phyloP scores from a whole-genome alignment of 108 stramenopile genomes.

The Nitzschia sp. region DNA sequence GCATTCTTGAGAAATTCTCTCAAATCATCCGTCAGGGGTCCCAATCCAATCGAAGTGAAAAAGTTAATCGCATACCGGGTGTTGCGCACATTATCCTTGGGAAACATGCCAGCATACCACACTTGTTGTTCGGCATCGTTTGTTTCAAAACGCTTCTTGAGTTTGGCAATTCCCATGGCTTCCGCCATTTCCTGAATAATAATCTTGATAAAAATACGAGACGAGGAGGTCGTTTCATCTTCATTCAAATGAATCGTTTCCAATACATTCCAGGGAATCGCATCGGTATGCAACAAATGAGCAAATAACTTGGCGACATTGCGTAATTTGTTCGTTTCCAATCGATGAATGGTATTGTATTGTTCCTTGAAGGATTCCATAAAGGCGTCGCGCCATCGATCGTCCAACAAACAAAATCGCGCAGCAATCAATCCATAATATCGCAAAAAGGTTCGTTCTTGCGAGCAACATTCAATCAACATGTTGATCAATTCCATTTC shows the following conservation, averaged over 20 bases:
- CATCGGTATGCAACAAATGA: constrained; percentile 96
- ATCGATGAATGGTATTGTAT: constrained; percentile 93
- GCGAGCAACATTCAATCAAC: constrained; percentile 98
- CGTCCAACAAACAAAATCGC: constrained; percentile 91
- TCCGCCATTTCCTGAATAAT: constrained; percentile 96
- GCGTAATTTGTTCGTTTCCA: constrained; percentile 98
- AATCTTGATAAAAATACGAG: constrained; percentile 98
- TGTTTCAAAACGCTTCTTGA: constrained; percentile 89
- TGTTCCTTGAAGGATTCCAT: constrained; percentile 82
- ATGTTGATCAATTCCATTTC: constrained; percentile 92
- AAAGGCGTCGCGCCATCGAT: constrained; percentile 91
- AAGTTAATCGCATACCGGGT: constrained; percentile 99
- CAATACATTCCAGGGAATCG: constrained; percentile 95
- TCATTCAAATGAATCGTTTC: constrained; percentile 91
- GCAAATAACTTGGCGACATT: constrained; percentile 99
- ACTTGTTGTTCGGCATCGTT: constrained; percentile 62
- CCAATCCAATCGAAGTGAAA: constrained; percentile 97
- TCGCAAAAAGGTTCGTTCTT: constrained; percentile 94
- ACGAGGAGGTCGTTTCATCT: constrained; percentile 96
- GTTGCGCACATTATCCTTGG: constrained; percentile 92
- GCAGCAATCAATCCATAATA: constrained; percentile 95
- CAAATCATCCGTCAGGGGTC: constrained; percentile 96
- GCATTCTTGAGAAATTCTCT: constrained; percentile 93
- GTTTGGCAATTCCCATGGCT: constrained; percentile 89
- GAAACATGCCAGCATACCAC: constrained; percentile 95